Percentiles rank a stretch among this genome's conserved stretches.
Evolutionary conservation across 495 filamentous ascomycete species (phyloP).

Genomic region (Xylaria telfairii): DNA sequence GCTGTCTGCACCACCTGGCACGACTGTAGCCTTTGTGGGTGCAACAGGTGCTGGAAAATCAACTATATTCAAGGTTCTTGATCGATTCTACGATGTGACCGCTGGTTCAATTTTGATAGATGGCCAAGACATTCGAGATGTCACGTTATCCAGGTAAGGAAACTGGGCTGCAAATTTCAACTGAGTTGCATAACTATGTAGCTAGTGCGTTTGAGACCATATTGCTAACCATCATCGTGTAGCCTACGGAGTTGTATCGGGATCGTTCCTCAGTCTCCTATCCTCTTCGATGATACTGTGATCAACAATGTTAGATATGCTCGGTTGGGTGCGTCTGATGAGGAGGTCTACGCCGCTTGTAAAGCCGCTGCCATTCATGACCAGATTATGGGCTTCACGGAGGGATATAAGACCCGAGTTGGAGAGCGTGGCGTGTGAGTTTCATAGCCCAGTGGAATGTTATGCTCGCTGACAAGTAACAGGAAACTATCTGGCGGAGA

Average conservation of each 20-base stretch:
- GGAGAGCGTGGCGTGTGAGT: conserved; percentile 65
- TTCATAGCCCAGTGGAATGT: background rate
- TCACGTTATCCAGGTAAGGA: conserved; percentile 63
- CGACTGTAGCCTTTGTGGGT: conserved; percentile 78
- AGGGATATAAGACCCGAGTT: conserved; percentile 66
- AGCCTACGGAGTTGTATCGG: conserved; percentile 73
- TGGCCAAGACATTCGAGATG: conserved; percentile 72
- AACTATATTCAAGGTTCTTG: conserved; percentile 74
- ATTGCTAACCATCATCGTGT: conserved; percentile 8
- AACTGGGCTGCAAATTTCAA: background rate
- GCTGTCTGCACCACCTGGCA: conserved; percentile 64
- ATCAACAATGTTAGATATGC: conserved; percentile 78
- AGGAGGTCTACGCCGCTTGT: conserved; percentile 74
- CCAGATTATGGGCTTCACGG: conserved; percentile 69
- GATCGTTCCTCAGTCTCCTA: conserved; percentile 73
- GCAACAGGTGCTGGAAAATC: conserved; percentile 79
- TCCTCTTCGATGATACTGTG: conserved; percentile 74
- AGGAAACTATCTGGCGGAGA: conserved; percentile 76
- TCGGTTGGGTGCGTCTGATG: conserved; percentile 62
- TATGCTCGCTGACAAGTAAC: conserved; percentile 7
- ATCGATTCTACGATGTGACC: conserved; percentile 73
- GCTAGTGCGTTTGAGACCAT: background rate
- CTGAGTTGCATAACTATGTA: background rate
- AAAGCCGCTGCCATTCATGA: conserved; percentile 72
- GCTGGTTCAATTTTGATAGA: conserved; percentile 73